phyloP scores from a whole-genome alignment of 148 eudicot genomes.

The Vaccinium macrocarpon region DNA sequence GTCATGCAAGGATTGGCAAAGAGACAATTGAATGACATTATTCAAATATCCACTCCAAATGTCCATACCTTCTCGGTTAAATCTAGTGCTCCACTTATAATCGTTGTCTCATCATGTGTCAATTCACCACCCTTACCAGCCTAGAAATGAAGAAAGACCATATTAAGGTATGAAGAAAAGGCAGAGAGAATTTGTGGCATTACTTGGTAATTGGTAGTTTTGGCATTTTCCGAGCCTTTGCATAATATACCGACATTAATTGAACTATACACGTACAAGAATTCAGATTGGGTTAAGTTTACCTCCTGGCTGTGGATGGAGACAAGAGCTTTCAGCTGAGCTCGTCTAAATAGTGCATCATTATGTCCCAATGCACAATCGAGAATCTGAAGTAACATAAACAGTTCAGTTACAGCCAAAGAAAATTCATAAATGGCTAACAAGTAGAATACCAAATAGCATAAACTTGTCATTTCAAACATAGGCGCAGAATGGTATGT shows the following conservation, averaged over 20 bases:
- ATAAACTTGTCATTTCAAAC: neutral
- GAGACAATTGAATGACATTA: neutral
- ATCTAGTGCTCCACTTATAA: slow-evolving; percentile 90
- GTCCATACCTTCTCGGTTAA: slow-evolving; percentile 50
- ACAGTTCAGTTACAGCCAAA: slow-evolving; percentile 3
- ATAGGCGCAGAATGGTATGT: neutral
- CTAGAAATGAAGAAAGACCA: slow-evolving; percentile 29
- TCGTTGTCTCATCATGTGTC: slow-evolving; percentile 92
- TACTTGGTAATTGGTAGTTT: neutral
- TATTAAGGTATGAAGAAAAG: slow-evolving; percentile 1
- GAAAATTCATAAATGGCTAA: neutral
- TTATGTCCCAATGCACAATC: slow-evolving; percentile 80
- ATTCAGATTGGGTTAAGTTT: neutral
- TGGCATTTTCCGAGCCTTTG: neutral
- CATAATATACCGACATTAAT: neutral
- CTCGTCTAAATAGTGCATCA: slow-evolving; percentile 84
- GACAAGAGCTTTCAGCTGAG: slow-evolving; percentile 93
- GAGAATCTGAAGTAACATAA: slow-evolving; percentile 51
- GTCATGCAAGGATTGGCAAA: neutral
- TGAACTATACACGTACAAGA: neutral
- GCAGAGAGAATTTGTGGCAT: neutral
- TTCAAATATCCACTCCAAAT: neutral
- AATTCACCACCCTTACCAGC: slow-evolving; percentile 95
- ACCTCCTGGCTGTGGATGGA: slow-evolving; percentile 89
- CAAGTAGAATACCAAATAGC: neutral